Conservation (phyloP, 2,329 filamentous ascomycete genomes). For the Bipolaris victoriae region DNA sequence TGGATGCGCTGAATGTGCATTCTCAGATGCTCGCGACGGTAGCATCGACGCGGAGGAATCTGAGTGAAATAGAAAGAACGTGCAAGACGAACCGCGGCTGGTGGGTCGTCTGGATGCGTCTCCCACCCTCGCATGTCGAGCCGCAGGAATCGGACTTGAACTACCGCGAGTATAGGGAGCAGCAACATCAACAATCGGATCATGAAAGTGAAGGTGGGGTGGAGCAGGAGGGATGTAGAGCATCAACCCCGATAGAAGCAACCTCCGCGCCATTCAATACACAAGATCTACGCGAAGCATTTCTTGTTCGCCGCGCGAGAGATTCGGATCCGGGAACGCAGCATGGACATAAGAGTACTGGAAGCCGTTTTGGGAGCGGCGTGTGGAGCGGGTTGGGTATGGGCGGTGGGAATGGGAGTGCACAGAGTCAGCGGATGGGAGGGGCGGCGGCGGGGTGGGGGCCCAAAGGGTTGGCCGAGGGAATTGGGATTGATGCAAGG, state of each 20-base stretch:
- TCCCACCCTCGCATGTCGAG: constrained; percentile 43
- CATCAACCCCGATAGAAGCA: constrained; percentile 1
- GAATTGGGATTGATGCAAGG: constrained; percentile 77
- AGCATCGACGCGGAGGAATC: constrained; percentile 54
- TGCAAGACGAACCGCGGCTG: constrained; percentile 69
- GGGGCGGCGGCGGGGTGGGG: constrained; percentile 59
- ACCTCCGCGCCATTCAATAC: constrained; percentile 32
- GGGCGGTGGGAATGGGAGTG: constrained; percentile 2
- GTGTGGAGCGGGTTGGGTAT: constrained; percentile 41
- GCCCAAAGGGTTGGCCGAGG: constrained; percentile 68
- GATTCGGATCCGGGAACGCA: constrained; percentile 26
- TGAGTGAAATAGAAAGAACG: constrained; percentile 62
- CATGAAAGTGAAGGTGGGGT: too few species aligned
- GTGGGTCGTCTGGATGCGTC: constrained; percentile 71
- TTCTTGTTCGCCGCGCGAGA: constrained; percentile 51
- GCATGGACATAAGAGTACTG: constrained; percentile 13
- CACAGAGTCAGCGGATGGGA: constrained; percentile 41
- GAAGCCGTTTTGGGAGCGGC: constrained; percentile 38
- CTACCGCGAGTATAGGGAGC: neutral
- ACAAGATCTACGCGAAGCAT: constrained; percentile 49
- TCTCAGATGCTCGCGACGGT: constrained; percentile 64
- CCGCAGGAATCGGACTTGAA: neutral
- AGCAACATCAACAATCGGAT: constrained; percentile 7
- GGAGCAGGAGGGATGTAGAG: too few species aligned
- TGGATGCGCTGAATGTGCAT: constrained; percentile 68